Base-by-base conservation (phyloP, 306 rosid species). In the Vigna trinervia region DNA sequence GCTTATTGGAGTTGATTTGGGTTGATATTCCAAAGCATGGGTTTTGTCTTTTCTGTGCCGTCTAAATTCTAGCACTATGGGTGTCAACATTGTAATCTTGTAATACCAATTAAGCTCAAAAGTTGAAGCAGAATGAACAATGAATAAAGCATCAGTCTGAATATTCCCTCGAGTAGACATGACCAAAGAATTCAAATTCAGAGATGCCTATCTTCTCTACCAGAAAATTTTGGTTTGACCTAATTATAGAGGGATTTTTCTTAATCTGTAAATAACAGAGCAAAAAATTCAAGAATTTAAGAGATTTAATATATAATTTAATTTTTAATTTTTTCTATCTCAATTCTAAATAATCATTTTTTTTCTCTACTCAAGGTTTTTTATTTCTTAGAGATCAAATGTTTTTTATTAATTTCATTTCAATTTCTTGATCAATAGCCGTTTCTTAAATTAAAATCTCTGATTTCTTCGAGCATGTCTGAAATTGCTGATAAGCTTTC, bases 31-130 rank as follows among this genome's bases (percentile, higher is more conserved):
- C 86, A 78, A 85, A 56, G 84, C 51, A 46, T 28, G 57, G 34
- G 13, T 45, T 34, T 82, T 85, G 85, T 81, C 69, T 78, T 69
- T 34, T 15, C 20, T 20, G 54, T 70, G 86, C 85, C 81, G 88
- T 69, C 84, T 72, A 47, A 78, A 64, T 48, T 51, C 22, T 12
- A 68, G 57, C 69, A 74, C 66, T 52, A 17, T 45, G 3, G 48
- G 50, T 45, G 12, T 4, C 50, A 45, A 45, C 12, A 45, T 45
- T 45, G 34, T 23, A 22, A 11, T 22, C 2, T 2, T 26, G 4
- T 12, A 58, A 11, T 26, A 10, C 5, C 30, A 11, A 32, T 32
- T 4, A 34, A 30, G 41, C 41, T 59, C 15, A 32, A 11, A 23
- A 54, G 61, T 58, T 58, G 26, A 52, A 56, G 41, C 43, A 6